Evolutionary conservation across 768 basidiomycete species (phyloP).

Genomic region (Floccularia luteovirens): DNA sequence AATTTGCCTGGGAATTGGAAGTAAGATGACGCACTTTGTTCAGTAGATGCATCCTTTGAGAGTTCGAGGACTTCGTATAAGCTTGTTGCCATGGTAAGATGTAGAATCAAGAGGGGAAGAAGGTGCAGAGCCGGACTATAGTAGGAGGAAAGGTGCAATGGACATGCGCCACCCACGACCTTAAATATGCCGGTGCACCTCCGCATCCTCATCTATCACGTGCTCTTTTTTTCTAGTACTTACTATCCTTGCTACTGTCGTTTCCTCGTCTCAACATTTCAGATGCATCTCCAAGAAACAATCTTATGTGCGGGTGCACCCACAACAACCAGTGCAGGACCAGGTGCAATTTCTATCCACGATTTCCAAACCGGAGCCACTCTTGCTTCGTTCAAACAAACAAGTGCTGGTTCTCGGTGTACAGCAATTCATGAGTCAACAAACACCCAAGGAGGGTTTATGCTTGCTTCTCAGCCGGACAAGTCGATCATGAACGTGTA

Average conservation of each 20-base stretch:
- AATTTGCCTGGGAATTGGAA: not conserved
- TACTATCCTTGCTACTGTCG: slow-evolving; percentile 2
- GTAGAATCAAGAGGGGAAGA: slow-evolving; percentile 2
- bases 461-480: slow-evolving; percentile 81
- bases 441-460: slow-evolving; percentile 72
- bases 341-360: slow-evolving; percentile 67
- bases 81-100: slow-evolving; percentile 37
- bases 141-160: slow-evolving; percentile 4
- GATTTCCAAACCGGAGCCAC: slow-evolving; percentile 73
- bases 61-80: slow-evolving; percentile 64
- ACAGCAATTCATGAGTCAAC: slow-evolving; percentile 62
- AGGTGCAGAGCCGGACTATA: slow-evolving; percentile 8
- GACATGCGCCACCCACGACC: slow-evolving; percentile 18
- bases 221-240: not conserved
- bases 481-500: slow-evolving; percentile 89
- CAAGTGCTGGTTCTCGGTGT: slow-evolving; percentile 54
- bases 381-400: slow-evolving; percentile 87
- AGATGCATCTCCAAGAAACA: slow-evolving; percentile 65
- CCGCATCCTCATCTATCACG: not conserved
- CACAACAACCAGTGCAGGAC: slow-evolving; percentile 32
- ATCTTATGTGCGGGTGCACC: slow-evolving; percentile 58
- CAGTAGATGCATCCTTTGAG: slow-evolving; percentile 42
- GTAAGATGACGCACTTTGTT: slow-evolving; percentile 49
- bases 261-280: not conserved
- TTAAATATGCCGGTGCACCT: slow-evolving; percentile 3